A percentile compares a stretch with the other conserved stretches of the same genome.
These are phyloP conservation scores for Collybia sordida DNA, from an alignment of 768 basidiomycete genomes.

Conservation along the genomic window DNA sequence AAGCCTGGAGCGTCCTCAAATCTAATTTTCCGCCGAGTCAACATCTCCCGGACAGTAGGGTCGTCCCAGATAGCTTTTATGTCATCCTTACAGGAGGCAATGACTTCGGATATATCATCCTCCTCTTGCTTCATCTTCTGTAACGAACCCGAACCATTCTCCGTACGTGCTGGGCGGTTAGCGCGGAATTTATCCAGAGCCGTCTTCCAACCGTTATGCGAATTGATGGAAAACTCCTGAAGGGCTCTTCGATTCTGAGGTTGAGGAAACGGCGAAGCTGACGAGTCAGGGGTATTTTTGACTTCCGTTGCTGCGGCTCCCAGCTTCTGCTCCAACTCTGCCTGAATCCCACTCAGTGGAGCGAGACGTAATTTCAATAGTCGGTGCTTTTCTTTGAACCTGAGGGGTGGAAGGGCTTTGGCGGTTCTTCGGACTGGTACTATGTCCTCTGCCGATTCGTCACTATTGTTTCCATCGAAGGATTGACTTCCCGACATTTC, in stretches of 20 bases:
- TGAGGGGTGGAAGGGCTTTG: conserved; percentile 39
- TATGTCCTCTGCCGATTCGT: conserved; percentile 41
- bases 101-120: conserved; percentile 56
- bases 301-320: conserved; percentile 59
- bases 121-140: conserved; percentile 41
- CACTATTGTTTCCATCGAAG: conserved; percentile 23
- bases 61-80: conserved; percentile 74
- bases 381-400: conserved; percentile 63
- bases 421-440: conserved; percentile 31
- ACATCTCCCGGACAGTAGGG: conserved; percentile 56
- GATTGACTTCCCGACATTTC: conserved; percentile 48
- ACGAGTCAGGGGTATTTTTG: conserved; percentile 34
- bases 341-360: conserved; percentile 56
- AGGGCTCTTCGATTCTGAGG: conserved; percentile 22
- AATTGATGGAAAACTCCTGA: conserved; percentile 60
- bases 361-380: conserved; percentile 56
- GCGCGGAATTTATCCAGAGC: conserved; percentile 56
- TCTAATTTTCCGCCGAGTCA: conserved; percentile 49
- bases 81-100: conserved; percentile 62
- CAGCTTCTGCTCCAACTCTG: conserved; percentile 57
- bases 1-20: conserved; percentile 76
- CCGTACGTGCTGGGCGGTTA: conserved; percentile 26
- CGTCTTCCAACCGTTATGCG: conserved; percentile 65
- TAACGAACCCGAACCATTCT: conserved; percentile 11
- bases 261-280: conserved; percentile 41